phyloP scores from a whole-genome alignment of 1,139 yeast species.

The Taphrina communis region DNA sequence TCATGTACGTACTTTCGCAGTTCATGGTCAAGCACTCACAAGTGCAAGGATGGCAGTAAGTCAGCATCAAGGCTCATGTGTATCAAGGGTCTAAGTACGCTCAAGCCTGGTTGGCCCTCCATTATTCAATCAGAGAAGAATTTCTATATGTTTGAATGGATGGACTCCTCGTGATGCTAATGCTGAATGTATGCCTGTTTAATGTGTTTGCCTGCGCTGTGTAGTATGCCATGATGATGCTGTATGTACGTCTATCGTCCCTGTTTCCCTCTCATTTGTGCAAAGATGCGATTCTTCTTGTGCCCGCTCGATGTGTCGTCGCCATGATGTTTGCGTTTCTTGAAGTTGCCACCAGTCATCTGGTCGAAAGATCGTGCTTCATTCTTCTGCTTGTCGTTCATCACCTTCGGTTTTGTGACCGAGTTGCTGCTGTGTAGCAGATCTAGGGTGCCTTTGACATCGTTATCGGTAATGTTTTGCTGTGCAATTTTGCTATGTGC shows the following conservation, averaged over 20 bases:
- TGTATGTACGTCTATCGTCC: conserved; percentile 1
- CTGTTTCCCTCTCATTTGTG: conserved; percentile 17
- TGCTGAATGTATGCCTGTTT: conserved; percentile 6
- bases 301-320: not conserved
- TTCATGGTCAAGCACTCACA: too few relatives aligned
- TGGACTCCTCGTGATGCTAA: not conserved
- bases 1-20: too few relatives aligned
- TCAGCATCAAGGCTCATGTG: too few relatives aligned
- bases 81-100: too few relatives aligned
- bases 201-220: conserved; percentile 4
- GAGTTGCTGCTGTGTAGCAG: not conserved
- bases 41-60: too few relatives aligned
- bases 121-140: too few relatives aligned
- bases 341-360: conserved; percentile 28
- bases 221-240: not conserved
- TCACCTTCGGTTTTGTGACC: not conserved
- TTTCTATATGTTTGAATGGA: too few relatives aligned
- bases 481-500: not conserved
- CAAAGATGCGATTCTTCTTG: conserved; percentile 21
- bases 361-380: conserved; percentile 19
- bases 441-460: not conserved
- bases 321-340: conserved; percentile 17
- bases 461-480: not conserved
- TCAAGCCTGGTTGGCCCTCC: too few relatives aligned
- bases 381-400: not conserved